Conservation (phyloP, 2,329 filamentous ascomycete species). For the Microthyrium microscopicum region DNA sequence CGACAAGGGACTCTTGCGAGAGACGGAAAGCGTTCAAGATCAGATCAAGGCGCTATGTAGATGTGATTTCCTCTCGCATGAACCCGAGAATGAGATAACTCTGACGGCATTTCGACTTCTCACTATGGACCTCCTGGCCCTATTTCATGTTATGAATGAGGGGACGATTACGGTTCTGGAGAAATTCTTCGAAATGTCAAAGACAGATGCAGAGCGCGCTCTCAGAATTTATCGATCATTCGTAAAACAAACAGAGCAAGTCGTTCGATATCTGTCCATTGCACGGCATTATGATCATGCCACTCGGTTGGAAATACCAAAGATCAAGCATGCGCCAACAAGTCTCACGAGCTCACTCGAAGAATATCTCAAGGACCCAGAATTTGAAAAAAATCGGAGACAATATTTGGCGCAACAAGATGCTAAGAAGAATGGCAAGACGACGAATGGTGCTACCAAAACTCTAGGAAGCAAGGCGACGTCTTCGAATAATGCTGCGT, state of each 20-base stretch:
- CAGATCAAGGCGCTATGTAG: constrained; percentile 74
- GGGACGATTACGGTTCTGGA: constrained; percentile 91
- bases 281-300: constrained; percentile 84
- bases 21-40: constrained; percentile 79
- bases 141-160: constrained; percentile 94
- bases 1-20: constrained; percentile 79
- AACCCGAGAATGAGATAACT: constrained; percentile 92
- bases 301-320: constrained; percentile 85
- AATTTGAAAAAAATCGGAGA: constrained; percentile 83
- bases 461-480: constrained; percentile 15
- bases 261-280: constrained; percentile 75
- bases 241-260: constrained; percentile 77
- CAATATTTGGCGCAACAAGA: constrained; percentile 85
- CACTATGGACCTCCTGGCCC: constrained; percentile 70
- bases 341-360: constrained; percentile 79
- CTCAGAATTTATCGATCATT: constrained; percentile 87
- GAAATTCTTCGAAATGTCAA: constrained; percentile 97
- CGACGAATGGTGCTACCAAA: constrained; percentile 20
- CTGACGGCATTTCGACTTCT: constrained; percentile 83
- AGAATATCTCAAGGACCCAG: constrained; percentile 84
- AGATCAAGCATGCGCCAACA: constrained; percentile 90
- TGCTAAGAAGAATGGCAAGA: constrained; percentile 39
- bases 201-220: constrained; percentile 78
- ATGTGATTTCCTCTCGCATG: constrained; percentile 77
- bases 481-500: constrained; percentile 12